These are phyloP conservation scores for Leptographium radiaticola DNA, from an alignment of 2,329 filamentous ascomycete species.

Conservation along the genomic window DNA sequence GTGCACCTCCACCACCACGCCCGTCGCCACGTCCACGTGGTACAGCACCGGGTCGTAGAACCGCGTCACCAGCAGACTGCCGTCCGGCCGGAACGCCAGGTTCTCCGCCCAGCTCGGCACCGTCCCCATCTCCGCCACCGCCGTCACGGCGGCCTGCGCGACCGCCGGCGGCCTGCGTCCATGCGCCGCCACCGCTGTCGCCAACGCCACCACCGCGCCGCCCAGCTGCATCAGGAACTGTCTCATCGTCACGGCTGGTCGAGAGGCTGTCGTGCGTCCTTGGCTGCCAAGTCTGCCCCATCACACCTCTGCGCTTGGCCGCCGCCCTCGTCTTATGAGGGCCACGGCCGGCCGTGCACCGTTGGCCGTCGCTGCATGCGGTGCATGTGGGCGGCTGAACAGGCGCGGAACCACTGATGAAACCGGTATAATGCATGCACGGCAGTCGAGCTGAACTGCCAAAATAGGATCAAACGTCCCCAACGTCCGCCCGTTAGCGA, in stretches of 20 bases:
- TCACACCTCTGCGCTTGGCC: too few relatives aligned
- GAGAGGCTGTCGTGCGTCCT: too few relatives aligned
- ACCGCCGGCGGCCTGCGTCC: not conserved
- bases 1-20: constrained; percentile 15
- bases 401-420: too few relatives aligned
- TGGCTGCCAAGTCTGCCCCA: too few relatives aligned
- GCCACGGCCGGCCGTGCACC: too few relatives aligned
- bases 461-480: too few relatives aligned
- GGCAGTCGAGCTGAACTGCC: too few relatives aligned
- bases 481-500: too few relatives aligned
- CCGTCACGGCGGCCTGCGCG: not conserved
- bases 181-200: not conserved
- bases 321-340: too few relatives aligned
- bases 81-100: constrained; percentile 21
- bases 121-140: not conserved
- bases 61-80: constrained; percentile 21
- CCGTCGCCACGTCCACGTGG: constrained; percentile 18
- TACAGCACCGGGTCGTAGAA: constrained; percentile 16
- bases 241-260: not conserved
- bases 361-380: too few relatives aligned
- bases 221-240: not conserved
- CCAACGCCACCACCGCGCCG: not conserved
- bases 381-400: too few relatives aligned
- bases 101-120: constrained; percentile 20
- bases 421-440: too few relatives aligned